A percentile compares a stretch with the other conserved stretches of the same genome.
Conservation (phyloP, 164 flowering plant species). For the Tinospora cordifolia region DNA sequence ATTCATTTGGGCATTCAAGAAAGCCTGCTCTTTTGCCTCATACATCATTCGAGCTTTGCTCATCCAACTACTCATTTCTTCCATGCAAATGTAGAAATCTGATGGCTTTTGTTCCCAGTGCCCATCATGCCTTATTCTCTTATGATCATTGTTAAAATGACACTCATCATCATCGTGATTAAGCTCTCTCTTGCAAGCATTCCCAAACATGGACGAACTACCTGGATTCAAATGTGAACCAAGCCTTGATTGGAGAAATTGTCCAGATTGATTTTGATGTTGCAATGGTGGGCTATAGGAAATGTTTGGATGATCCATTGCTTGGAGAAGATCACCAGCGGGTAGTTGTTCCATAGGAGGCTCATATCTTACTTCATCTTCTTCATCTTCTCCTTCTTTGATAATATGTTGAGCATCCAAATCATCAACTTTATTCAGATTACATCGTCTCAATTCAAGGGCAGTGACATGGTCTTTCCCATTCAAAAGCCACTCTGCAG, state of each 20-base stretch:
- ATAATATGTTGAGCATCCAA: constrained; percentile 20
- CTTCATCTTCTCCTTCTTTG: constrained; percentile 22
- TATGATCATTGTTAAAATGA: constrained; percentile 30
- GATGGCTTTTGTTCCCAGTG: constrained; percentile 36
- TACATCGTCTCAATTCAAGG: constrained; percentile 39
- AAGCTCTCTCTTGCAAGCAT: constrained; percentile 44
- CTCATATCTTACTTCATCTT: constrained; percentile 25
- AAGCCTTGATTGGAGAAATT: constrained; percentile 31
- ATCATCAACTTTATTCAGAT: constrained; percentile 22
- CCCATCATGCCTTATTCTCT: constrained; percentile 50
- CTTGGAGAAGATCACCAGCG: constrained; percentile 41
- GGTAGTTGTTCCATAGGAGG: constrained; percentile 29
- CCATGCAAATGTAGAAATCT: constrained; percentile 43
- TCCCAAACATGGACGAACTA: constrained; percentile 36
- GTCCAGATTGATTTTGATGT: constrained; percentile 34
- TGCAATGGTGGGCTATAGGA: constrained; percentile 31
- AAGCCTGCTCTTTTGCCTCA: constrained; percentile 39
- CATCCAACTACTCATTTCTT: constrained; percentile 31
- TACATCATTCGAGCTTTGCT: constrained; percentile 41
- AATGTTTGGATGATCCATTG: constrained; percentile 32
- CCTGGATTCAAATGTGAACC: constrained; percentile 26
- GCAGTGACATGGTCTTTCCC: constrained; percentile 20
- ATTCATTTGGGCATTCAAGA: constrained; percentile 25
- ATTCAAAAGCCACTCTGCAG: constrained; percentile 35
- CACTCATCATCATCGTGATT: constrained; percentile 35